phyloP scores from a whole-genome alignment of 306 rosid genomes.

The Lathyrus sativus region DNA sequence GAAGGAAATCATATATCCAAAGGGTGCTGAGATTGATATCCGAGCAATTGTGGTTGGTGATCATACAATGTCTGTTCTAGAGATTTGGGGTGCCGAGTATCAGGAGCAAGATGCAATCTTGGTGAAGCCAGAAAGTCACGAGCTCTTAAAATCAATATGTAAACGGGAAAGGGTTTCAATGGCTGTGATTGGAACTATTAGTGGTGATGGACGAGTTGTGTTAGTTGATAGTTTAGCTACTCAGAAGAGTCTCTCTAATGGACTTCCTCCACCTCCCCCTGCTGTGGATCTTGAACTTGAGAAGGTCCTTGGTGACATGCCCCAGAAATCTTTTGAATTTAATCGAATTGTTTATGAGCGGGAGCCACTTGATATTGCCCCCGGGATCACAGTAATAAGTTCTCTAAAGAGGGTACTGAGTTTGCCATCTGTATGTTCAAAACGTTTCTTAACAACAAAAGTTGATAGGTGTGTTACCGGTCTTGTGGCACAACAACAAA shows the following conservation, averaged over 20 bases:
- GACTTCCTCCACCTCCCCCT: slow-evolving; percentile 71
- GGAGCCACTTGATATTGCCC: slow-evolving; percentile 82
- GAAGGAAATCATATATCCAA: slow-evolving; percentile 82
- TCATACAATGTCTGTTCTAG: slow-evolving; percentile 87
- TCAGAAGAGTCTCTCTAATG: slow-evolving; percentile 48
- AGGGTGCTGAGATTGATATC: slow-evolving; percentile 79
- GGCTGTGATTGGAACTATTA: slow-evolving; percentile 88
- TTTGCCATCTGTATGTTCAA: slow-evolving; percentile 84
- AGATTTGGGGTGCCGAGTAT: slow-evolving; percentile 96
- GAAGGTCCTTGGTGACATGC: slow-evolving; percentile 96
- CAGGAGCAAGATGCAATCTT: slow-evolving; percentile 93
- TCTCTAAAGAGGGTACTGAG: slow-evolving; percentile 79
- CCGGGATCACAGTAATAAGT: slow-evolving; percentile 60
- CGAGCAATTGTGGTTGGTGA: slow-evolving; percentile 83
- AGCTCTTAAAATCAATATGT: slow-evolving; percentile 69
- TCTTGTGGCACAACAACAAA: slow-evolving; percentile 92
- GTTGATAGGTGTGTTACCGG: slow-evolving; percentile 87
- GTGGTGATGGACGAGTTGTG: slow-evolving; percentile 72
- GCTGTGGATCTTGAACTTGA: slow-evolving; percentile 87
- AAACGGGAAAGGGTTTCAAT: slow-evolving; percentile 80
- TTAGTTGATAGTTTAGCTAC: slow-evolving; percentile 71
- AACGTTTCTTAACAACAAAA: slow-evolving; percentile 75
- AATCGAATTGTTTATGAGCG: slow-evolving; percentile 51
- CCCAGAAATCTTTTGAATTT: slow-evolving; percentile 71
- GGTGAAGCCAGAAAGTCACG: slow-evolving; percentile 75